Evolutionary conservation across 495 filamentous ascomycete genomes (phyloP).

Genomic region (Evernia prunastri): DNA sequence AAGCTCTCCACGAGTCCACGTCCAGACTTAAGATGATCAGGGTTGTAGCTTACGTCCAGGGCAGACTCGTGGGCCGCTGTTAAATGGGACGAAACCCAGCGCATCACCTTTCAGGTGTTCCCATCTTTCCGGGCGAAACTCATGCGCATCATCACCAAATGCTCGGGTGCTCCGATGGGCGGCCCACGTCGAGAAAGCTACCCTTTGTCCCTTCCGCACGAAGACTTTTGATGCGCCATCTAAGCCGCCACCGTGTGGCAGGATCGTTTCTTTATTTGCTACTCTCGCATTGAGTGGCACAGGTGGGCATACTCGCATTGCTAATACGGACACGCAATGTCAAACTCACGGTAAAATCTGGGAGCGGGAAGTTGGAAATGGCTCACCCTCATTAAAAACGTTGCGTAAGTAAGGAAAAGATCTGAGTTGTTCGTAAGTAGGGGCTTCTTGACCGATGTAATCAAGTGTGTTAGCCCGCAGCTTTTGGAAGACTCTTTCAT

Average conservation of each 20-base stretch:
- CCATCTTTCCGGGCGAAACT: slow-evolving; percentile 24
- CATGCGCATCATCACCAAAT: slow-evolving; percentile 17
- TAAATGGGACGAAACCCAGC: slow-evolving; percentile 25
- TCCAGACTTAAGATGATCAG: no score
- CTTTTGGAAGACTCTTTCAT: slow-evolving; percentile 18
- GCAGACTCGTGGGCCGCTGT: slow-evolving; percentile 23
- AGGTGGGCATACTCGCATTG: slow-evolving; percentile 59
- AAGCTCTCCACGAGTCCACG: no score
- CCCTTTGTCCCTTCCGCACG: slow-evolving; percentile 18
- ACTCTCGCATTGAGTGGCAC: slow-evolving; percentile 67
- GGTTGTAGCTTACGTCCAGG: slow-evolving; percentile 28
- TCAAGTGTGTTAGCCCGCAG: slow-evolving; percentile 19
- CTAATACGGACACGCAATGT: slow-evolving; percentile 24
- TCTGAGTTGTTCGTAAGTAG: slow-evolving; percentile 23
- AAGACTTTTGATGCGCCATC: slow-evolving; percentile 13
- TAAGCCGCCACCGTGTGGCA: slow-evolving; percentile 10
- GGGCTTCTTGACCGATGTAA: slow-evolving; percentile 12
- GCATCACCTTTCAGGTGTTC: slow-evolving; percentile 18
- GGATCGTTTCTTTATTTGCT: slow-evolving; percentile 31
- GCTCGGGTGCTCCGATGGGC: slow-evolving; percentile 15
- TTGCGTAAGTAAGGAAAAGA: slow-evolving; percentile 22
- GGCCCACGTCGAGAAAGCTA: slow-evolving; percentile 23
- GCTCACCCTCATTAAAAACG: slow-evolving; percentile 22
- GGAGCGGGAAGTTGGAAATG: neutral
- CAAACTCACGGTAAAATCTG: slow-evolving; percentile 36